Evolutionary conservation across 2,329 filamentous ascomycete species (phyloP), one percentile per base, ranked within the genome.

Genomic region (Aspergillus fructus): DNA sequence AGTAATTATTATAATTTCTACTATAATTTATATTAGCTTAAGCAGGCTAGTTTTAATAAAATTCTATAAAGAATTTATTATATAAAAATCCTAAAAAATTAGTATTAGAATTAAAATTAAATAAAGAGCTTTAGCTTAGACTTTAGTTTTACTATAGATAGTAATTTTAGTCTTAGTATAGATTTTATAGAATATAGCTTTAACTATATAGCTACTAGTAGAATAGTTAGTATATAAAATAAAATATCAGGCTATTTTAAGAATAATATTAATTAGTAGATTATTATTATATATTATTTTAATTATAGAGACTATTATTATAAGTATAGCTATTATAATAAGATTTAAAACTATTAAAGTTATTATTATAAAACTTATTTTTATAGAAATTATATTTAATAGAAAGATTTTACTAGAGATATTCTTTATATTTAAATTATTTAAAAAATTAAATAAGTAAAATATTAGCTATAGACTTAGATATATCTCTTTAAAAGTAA

Each of bases 101-200:
- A 17, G 6, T 8, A 41, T 17, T 40, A 40, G 8, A 15, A 7
- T 2, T 19, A 19, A 19, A 19, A 19, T 19, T 13, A 39, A 4
- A 39, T 12, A 12, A 12, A 5, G 5, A 40, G 7, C 7, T 19
- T 6, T 24, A 24, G 17, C 5, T 19, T 41, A 17, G 3, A 3
- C 2, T 15, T n/a, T 41, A n/a, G 1, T 40, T 5, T 4, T 37
- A n/a, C 1, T 7, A 15, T 7, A n/a, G 0, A 2, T 37, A n/a
- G 1, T 19, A 19, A 2, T 19, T 19, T 19, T 6, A 37, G 4
- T 1, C n/a, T 7, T n/a, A n/a, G 5, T 37, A 37, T 0, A 1
- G 1, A 1, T 37, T 37, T n/a, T n/a, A 7, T 1, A n/a, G 1
- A 8, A 1, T 21, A 4, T n/a, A 42, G 0, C 15, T 19, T 3